These are phyloP conservation scores for Suillus cothurnatus DNA, from an alignment of 768 basidiomycete genomes.

Conservation along the genomic window DNA sequence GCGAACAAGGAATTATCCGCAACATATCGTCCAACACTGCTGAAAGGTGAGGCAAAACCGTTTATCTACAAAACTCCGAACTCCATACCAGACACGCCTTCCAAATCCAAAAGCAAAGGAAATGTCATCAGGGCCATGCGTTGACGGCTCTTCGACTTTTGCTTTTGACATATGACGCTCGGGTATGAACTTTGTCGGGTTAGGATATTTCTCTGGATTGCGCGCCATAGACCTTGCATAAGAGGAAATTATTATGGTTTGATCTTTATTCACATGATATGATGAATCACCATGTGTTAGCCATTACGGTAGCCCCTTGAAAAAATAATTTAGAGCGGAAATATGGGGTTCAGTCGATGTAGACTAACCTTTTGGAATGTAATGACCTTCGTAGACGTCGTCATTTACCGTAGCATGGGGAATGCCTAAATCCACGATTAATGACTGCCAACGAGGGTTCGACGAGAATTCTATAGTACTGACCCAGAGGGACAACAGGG, in stretches of 20 bases:
- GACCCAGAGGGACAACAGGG: constrained; percentile 17
- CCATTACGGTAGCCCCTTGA: constrained; percentile 23
- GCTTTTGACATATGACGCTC: constrained; percentile 32
- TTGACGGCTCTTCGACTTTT: background rate
- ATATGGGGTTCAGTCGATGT: background rate
- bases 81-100: constrained; percentile 35
- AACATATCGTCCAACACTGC: constrained; percentile 46
- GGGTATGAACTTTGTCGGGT: constrained; percentile 42
- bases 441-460: background rate
- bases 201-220: constrained; percentile 39
- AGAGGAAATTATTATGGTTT: background rate
- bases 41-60: background rate
- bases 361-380: constrained; percentile 44
- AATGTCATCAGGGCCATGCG: constrained; percentile 11
- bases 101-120: constrained; percentile 41
- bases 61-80: background rate
- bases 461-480: background rate
- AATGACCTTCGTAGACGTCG: constrained; percentile 45
- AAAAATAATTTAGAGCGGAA: background rate
- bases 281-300: constrained; percentile 21
- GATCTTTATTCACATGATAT: background rate
- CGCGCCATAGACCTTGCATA: constrained; percentile 35
- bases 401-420: constrained; percentile 38
- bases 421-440: constrained; percentile 21
- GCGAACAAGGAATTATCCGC: constrained; percentile 41